Evolutionary conservation across 148 eudicot species (phyloP), one percentile per base, ranked within the genome.

Genomic region (Fagopyrum esculentum): DNA sequence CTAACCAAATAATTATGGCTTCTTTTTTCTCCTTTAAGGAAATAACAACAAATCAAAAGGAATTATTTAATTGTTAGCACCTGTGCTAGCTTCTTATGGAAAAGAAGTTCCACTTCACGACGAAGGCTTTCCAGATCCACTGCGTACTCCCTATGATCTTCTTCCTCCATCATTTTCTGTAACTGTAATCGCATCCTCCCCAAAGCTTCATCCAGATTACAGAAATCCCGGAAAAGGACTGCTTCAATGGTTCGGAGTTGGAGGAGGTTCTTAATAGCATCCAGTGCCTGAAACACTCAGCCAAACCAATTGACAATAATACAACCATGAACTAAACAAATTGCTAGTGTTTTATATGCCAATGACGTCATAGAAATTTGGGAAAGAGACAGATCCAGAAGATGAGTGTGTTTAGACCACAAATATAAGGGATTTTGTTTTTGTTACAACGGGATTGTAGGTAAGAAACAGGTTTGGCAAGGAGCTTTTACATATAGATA

Each of bases 61-160:
- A 22, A 63, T 40, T 64, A 35, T 7, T 64, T 40, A 17, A 64
- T 64, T 8, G 47, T 35, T 0, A n/a, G 46, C 61, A 88, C 91
- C 82, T 89, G 80, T 4, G 80, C 79, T 8, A 93, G 86, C 84
- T 90, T 93, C 78, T 80, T 78, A 74, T 77, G 79, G 77, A 82
- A 93, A 47, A 89, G 81, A n/a, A 85, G 75, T 74, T 91, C 88
- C 77, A 94, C 97, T 82, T 94, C 97, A 80, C 78, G 84, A 45
- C 94, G 87, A 74, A 94, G 95, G 79, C 79, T 85, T 80, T 94
- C 97, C 35, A 94, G 70, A 75, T 94, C 98, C 72, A 77, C 45
- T 35, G 91, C 97, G 76, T 80, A 89, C 5, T 91, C 98, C 77
- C 77, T 83, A 49, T 29, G 74, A 77, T 85, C 45, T 74, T 85